These are phyloP conservation scores for Ceratocystis huliohia DNA, from an alignment of 2,329 filamentous ascomycete species.

Conservation along the genomic window DNA sequence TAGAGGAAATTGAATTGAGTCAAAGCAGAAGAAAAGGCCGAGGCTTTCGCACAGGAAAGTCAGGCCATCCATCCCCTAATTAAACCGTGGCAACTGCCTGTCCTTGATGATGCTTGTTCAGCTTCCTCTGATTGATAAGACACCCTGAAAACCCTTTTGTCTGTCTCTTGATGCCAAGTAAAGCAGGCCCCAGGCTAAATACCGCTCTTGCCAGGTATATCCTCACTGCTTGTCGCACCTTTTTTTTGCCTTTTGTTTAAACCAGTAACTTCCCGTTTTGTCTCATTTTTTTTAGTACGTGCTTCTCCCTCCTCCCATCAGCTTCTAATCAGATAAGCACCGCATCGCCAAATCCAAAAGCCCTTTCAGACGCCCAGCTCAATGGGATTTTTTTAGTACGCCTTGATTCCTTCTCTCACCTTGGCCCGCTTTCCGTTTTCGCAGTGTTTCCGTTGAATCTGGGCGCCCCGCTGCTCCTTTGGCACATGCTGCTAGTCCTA, in stretches of 20 bases:
- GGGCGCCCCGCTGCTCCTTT: neutral
- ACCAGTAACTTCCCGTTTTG: neutral
- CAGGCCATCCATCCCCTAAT: neutral
- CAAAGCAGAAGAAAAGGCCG: neutral
- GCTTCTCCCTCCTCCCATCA: neutral
- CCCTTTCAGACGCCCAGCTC: neutral
- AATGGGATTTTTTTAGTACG: neutral
- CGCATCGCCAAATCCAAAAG: neutral
- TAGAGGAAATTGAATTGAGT: neutral
- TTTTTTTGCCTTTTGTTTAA: neutral
- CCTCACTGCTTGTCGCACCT: neutral
- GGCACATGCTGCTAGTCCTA: neutral
- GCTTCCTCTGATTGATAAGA: slow-evolving; percentile 10
- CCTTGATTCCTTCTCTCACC: neutral
- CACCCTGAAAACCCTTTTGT: too few species aligned
- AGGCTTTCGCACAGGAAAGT: neutral
- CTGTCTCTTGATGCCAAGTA: neutral
- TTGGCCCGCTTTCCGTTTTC: slow-evolving; percentile 6
- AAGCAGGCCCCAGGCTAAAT: neutral
- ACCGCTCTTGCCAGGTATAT: neutral
- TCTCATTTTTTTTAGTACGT: neutral
- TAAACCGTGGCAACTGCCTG: neutral
- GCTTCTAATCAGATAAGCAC: slow-evolving; percentile 7
- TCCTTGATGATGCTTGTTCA: neutral
- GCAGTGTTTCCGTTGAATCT: slow-evolving; percentile 5